Conservation (phyloP, 2,329 filamentous ascomycete species). For the Pyricularia pennisetigena region DNA sequence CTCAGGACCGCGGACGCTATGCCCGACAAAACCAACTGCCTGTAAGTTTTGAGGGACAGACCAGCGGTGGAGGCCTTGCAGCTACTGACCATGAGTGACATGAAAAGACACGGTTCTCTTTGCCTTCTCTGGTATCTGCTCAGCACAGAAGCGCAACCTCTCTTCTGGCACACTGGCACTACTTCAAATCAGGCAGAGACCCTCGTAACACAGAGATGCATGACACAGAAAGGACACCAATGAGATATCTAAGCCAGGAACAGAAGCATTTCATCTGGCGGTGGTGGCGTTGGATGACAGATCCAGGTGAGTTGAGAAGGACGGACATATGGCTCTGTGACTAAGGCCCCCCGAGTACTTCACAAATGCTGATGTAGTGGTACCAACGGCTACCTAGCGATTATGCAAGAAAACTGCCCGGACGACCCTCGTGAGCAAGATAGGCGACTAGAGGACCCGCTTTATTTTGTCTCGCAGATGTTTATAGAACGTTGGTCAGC, state of each 20-base stretch:
- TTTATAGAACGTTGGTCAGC: constrained; percentile 29
- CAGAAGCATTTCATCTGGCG: constrained; percentile 23
- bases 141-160: constrained; percentile 35
- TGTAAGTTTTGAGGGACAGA: not conserved
- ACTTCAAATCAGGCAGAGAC: constrained; percentile 28
- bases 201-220: constrained; percentile 17
- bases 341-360: not conserved
- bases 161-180: constrained; percentile 39
- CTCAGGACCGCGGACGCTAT: constrained; percentile 30
- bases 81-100: too few relatives aligned
- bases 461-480: constrained; percentile 36
- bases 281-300: constrained; percentile 17
- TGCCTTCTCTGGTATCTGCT: constrained; percentile 23
- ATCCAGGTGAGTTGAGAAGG: constrained; percentile 8
- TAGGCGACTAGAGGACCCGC: constrained; percentile 26
- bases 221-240: constrained; percentile 15
- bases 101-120: not conserved
- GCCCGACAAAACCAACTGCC: constrained; percentile 24
- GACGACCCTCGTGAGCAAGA: not conserved
- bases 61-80: not conserved
- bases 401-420: not conserved
- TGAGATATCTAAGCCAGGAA: constrained; percentile 18
- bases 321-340: not conserved
- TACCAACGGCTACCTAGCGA: not conserved
- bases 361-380: not conserved